Evolutionary conservation across 148 eudicot genomes (phyloP), one percentile per base, ranked within the genome.

Genomic region (Spergularia marina): DNA sequence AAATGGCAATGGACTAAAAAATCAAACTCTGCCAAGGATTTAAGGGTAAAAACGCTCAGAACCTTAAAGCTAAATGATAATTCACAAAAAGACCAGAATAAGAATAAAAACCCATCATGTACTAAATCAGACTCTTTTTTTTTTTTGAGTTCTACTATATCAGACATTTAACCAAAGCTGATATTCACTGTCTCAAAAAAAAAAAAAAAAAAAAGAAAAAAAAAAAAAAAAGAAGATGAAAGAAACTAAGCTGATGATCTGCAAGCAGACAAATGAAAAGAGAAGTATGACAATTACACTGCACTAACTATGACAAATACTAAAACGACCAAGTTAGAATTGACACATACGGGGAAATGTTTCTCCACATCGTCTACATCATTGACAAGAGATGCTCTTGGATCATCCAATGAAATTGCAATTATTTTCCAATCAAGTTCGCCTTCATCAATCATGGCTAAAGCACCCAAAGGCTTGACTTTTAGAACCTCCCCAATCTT

Each of bases 361-460:
- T 95, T 92, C 78, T 95, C 98, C 70, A 92, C 97, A 55, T 92
- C 98, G 68, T 88, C 94, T 51, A 95, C 80, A 65, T 95, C 98
- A 76, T 95, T 95, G 62, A 95, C 97, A 81, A 95, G 94, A 57
- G 97, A 86, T 77, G 98, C 94, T 86, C 76, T 90, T 51, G 98
- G 98, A 82, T 95, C 98, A 84, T 95, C 98, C 86, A 95, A 77
- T 34, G 98, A 84, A 72, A 95, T 95, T 21, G 98, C 97, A 76
- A 95, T 84, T 8, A 95, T 89, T 88, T 95, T 95, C 98, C 98
- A 95, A 85, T 95, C 98, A 83, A 95, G 98, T 84, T 92, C 98
- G 23, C 96, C 97, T 80, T 95, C 98, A 74, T 95, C 98, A 74
- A 95, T 95, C 98, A 95, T 95, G 71, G 98, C 98, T 82, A 95